phyloP scores from a whole-genome alignment of 176 grass and related monocot species.

The Stipa capillata region DNA sequence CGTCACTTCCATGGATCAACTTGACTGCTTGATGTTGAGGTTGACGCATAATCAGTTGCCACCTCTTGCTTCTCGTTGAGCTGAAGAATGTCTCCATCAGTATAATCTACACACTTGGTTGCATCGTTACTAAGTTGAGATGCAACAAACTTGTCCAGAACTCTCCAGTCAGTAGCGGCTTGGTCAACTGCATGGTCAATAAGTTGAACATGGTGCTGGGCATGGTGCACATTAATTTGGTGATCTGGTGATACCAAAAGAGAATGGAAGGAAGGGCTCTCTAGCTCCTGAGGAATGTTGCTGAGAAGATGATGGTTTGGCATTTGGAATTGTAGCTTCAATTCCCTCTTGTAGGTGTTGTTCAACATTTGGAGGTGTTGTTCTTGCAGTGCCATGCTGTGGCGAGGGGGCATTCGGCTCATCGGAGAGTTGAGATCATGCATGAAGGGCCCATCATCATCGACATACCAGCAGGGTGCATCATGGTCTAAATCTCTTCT shows the following conservation, averaged over 20 bases:
- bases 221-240: constrained; percentile 21
- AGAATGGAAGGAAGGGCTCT: constrained; percentile 55
- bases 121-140: constrained; percentile 87
- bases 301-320: constrained; percentile 35
- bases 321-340: constrained; percentile 57
- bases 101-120: constrained; percentile 40
- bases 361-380: constrained; percentile 54
- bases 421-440: constrained; percentile 63
- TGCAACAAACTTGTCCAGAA: constrained; percentile 91
- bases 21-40: constrained; percentile 82
- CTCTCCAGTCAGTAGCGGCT: constrained; percentile 74
- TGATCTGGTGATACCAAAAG: constrained; percentile 42
- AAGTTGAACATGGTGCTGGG: constrained; percentile 41
- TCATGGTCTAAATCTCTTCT: constrained; percentile 58
- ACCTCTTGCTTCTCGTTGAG: constrained; percentile 62
- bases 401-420: constrained; percentile 37
- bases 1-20: constrained; percentile 90
- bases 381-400: constrained; percentile 48
- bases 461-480: constrained; percentile 76
- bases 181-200: constrained; percentile 43
- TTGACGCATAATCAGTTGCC: constrained; percentile 50
- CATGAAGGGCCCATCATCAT: constrained; percentile 59
- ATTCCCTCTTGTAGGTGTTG: constrained; percentile 51
- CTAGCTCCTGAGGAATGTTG: constrained; percentile 51
- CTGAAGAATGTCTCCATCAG: constrained; percentile 55